These are phyloP conservation scores for Sphagnum tenellum DNA, from an alignment of 225 moss, liverwort and hornwort species.

Conservation along the genomic window DNA sequence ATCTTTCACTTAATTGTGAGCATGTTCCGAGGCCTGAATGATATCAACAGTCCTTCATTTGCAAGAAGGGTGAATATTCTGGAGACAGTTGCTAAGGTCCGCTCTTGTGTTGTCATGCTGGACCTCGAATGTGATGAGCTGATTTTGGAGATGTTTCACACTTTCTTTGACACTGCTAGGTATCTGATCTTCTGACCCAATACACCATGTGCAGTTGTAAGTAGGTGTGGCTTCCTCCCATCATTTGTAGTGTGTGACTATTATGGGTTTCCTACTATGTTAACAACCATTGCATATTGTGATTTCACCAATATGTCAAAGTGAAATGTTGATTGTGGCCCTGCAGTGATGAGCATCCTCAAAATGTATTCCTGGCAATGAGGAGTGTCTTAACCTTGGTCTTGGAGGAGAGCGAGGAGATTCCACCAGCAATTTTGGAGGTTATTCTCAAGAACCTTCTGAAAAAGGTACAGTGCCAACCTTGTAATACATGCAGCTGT, in stretches of 20 bases:
- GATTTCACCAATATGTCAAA: neutral
- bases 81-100: slow-evolving; percentile 96
- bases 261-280: too few relatives aligned
- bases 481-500: neutral
- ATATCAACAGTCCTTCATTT: slow-evolving; percentile 80
- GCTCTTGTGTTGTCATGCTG: slow-evolving; percentile 99
- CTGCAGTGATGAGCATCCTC: slow-evolving; percentile 84
- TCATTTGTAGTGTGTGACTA: too few relatives aligned
- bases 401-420: slow-evolving; percentile 93
- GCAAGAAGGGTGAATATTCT: slow-evolving; percentile 81
- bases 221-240: too few relatives aligned
- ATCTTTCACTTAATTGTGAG: slow-evolving; percentile 82
- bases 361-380: slow-evolving; percentile 82
- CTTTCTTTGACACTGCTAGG: slow-evolving; percentile 84
- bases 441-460: slow-evolving; percentile 67
- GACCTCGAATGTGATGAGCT: slow-evolving; percentile 99
- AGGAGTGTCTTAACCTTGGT: slow-evolving; percentile 87
- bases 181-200: slow-evolving; percentile 5
- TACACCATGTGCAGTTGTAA: too few relatives aligned
- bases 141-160: slow-evolving; percentile 95
- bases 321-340: too few relatives aligned
- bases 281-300: neutral
- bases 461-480: slow-evolving; percentile 47
- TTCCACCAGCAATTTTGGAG: slow-evolving; percentile 70
- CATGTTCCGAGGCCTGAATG: slow-evolving; percentile 89